phyloP scores from a whole-genome alignment of 202 grass and related monocot species.

The Panicum hallii region DNA sequence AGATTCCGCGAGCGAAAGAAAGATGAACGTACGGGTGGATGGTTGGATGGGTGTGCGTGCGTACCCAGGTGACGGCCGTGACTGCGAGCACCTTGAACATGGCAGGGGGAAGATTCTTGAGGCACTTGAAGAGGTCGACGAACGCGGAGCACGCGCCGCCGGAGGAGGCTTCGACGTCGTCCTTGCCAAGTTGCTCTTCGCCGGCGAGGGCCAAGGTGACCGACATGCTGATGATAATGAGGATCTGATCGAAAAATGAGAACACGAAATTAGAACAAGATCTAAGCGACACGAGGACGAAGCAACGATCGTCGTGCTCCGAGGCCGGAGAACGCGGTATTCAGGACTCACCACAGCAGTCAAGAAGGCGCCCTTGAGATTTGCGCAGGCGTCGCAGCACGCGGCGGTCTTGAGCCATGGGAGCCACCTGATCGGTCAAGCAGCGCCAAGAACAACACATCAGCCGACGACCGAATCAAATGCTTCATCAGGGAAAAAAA shows the following conservation, averaged over 20 bases:
- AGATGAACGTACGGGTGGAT: neutral
- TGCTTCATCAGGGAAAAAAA: neutral
- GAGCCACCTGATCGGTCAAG: slow-evolving; percentile 42
- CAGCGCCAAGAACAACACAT: neutral
- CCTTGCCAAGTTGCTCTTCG: slow-evolving; percentile 54
- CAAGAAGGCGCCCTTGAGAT: slow-evolving; percentile 67
- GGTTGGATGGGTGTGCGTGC: neutral
- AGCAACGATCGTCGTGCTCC: too few species aligned
- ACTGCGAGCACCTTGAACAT: slow-evolving; percentile 83
- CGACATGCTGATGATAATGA: slow-evolving; percentile 60
- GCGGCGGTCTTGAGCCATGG: slow-evolving; percentile 49
- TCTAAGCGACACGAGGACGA: neutral
- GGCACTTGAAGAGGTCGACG: slow-evolving; percentile 55
- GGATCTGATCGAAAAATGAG: slow-evolving; percentile 35
- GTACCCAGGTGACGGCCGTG: slow-evolving; percentile 86
- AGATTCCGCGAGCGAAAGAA: neutral
- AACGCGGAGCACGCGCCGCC: slow-evolving; percentile 37
- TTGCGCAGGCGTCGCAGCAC: slow-evolving; percentile 63
- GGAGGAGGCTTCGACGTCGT: neutral
- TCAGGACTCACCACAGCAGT: slow-evolving; percentile 56
- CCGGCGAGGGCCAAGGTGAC: slow-evolving; percentile 69
- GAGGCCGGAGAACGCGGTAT: neutral
- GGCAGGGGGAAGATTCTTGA: slow-evolving; percentile 75
- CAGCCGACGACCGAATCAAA: neutral
- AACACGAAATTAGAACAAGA: neutral